These are phyloP conservation scores for Phytophthora cactorum DNA, from an alignment of 352 stramenopile species.

Conservation along the genomic window DNA sequence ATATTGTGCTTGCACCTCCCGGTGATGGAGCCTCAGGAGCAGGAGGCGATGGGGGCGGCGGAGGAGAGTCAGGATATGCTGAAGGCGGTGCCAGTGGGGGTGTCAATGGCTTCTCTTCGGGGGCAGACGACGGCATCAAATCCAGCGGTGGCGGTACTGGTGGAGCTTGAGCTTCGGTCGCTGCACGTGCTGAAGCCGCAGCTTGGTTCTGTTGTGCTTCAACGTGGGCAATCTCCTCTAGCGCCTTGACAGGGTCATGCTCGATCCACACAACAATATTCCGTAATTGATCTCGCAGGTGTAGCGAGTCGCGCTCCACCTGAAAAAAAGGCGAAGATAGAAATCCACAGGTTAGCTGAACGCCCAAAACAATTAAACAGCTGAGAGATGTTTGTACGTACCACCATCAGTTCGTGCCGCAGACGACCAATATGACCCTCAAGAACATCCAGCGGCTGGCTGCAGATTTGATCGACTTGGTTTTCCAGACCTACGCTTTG, in stretches of 20 bases:
- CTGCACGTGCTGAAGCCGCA: constrained; percentile 15
- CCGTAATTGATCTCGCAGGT: constrained; percentile 70
- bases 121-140: constrained; percentile 8
- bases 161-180: constrained; percentile 18
- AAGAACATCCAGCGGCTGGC: constrained; percentile 73
- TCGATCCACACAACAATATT: constrained; percentile 81
- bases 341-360: neutral
- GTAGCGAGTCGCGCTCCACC: constrained; percentile 78
- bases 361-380: neutral
- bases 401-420: constrained; percentile 54
- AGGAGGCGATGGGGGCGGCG: constrained; percentile 39
- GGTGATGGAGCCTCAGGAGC: constrained; percentile 18
- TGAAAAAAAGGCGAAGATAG: constrained; percentile 23
- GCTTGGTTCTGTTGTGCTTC: constrained; percentile 36
- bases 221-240: constrained; percentile 49
- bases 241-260: constrained; percentile 50
- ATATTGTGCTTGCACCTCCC: constrained; percentile 1
- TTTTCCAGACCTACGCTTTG: constrained; percentile 83
- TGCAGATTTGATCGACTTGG: constrained; percentile 86
- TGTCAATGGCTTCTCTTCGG: constrained; percentile 1
- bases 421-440: constrained; percentile 67
- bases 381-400: constrained; percentile 29
- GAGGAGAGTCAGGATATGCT: constrained; percentile 43
- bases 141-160: constrained; percentile 31
- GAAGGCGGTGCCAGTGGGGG: constrained; percentile 7